Evolutionary conservation across 345 rosid species (phyloP), one percentile per base, ranked within the genome.

Genomic region (Xanthoceras sorbifolium): DNA sequence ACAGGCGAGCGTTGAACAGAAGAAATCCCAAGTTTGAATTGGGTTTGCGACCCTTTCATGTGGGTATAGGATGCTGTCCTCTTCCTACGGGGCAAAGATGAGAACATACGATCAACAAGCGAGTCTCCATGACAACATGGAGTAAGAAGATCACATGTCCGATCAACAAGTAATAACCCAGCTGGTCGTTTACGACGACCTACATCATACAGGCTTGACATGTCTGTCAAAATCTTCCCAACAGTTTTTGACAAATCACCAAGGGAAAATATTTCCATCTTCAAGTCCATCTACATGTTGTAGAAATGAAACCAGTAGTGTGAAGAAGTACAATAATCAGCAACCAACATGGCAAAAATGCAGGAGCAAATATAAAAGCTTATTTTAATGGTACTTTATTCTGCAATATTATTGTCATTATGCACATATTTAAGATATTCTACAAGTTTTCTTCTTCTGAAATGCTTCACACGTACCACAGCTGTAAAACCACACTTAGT

Each of bases 151-250:
- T 93, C 98, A 69, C 93, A 96, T 22, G 98, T 88, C 69, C 99
- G 94, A 78, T 93, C 99, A 74, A 96, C 82, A 65, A 96, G 92
- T 77, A 96, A 81, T 81, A 96, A 87, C 46, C 99, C 97, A 0
- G 98, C 96, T 76, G 99, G 77, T 80, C 91, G 88, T 83, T 92
- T 95, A 6, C 97, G 97, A 22, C 99, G 99, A 67, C 97, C 98
- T 23, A 95, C 98, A 83, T 96, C 98, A 78, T 96, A 96, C 73
- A 93, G 94, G 85, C 99, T 93, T 74, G 99, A 92, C 98, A 93
- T 96, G 86, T 93, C 98, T 22, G 93, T 96, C 90, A 96, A 79
- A 77, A 90, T 89, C 85, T 93, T 93, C 80, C 99, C 99, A 61
- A 96, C 90, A 40, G 89, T 83, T 82, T 96, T 93, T 62, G 99